Percentiles rank a stretch among this genome's conserved stretches.
Conservation (phyloP, 2,329 filamentous ascomycete species). For the Talaromyces sp. region DNA sequence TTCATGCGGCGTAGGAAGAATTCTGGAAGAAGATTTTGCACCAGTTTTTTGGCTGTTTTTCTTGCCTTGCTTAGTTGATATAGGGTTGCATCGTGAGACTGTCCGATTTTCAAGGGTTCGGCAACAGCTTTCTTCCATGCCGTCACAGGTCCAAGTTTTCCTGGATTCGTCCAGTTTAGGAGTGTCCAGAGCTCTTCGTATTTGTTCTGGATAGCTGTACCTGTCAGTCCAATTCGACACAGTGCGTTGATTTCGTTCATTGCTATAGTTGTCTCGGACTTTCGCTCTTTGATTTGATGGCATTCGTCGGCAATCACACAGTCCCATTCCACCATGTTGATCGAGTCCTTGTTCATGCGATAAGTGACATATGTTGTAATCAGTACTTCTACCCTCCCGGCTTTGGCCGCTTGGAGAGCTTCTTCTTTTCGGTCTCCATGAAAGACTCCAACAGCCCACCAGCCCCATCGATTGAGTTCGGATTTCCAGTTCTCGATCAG, state of each 20-base stretch:
- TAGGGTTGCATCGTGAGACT: slow-evolving; percentile 84
- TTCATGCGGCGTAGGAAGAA: slow-evolving; percentile 95
- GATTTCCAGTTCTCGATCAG: slow-evolving; percentile 87
- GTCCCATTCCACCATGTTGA: slow-evolving; percentile 90
- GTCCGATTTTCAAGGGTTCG: slow-evolving; percentile 74
- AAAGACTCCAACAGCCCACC: slow-evolving; percentile 83
- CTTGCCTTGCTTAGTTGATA: slow-evolving; percentile 75
- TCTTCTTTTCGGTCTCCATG: slow-evolving; percentile 69
- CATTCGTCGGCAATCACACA: slow-evolving; percentile 93
- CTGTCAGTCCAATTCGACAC: slow-evolving; percentile 87
- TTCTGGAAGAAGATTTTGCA: slow-evolving; percentile 76
- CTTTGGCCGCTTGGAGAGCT: slow-evolving; percentile 63
- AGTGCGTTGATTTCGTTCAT: slow-evolving; percentile 89
- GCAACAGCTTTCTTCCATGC: slow-evolving; percentile 77
- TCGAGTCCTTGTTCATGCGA: slow-evolving; percentile 62
- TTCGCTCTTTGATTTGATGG: slow-evolving; percentile 76
- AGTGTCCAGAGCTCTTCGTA: slow-evolving; percentile 97
- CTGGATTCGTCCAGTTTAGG: slow-evolving; percentile 93
- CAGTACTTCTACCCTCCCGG: slow-evolving; percentile 79
- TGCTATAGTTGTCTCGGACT: slow-evolving; percentile 70
- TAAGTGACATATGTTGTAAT: slow-evolving; percentile 94
- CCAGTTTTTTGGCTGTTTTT: slow-evolving; percentile 75
- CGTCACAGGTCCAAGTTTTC: slow-evolving; percentile 57
- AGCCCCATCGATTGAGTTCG: slow-evolving; percentile 85
- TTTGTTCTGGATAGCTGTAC: slow-evolving; percentile 95